These are phyloP conservation scores for Monosporascus ibericus DNA, from an alignment of 2,329 filamentous ascomycete species.

Conservation along the genomic window DNA sequence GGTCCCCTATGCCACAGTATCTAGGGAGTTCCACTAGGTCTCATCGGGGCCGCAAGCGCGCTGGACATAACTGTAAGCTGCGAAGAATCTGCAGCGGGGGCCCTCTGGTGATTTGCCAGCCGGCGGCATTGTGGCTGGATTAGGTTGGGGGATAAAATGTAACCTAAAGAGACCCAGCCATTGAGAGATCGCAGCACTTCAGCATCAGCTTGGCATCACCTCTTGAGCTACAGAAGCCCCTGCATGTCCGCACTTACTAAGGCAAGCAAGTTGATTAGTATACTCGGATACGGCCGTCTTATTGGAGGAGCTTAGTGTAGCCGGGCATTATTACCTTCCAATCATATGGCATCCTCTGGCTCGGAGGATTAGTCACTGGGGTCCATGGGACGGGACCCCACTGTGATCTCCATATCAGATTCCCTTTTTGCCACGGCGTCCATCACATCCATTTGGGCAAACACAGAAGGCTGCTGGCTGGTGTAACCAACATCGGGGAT, in stretches of 20 bases:
- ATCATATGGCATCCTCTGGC: not conserved
- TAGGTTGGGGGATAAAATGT: slow-evolving; percentile 9
- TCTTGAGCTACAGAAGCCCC: slow-evolving; percentile 12
- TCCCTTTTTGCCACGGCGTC: not conserved
- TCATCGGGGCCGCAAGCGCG: too few relatives aligned
- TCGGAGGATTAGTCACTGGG: not conserved
- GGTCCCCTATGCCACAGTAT: too few relatives aligned
- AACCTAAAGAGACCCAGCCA: slow-evolving; percentile 9
- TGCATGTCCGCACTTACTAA: slow-evolving; percentile 7
- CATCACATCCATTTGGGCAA: not conserved
- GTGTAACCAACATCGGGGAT: not conserved
- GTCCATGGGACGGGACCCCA: not conserved
- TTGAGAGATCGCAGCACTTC: slow-evolving; percentile 14
- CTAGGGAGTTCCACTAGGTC: too few relatives aligned
- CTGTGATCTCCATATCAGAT: not conserved
- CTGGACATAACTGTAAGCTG: not conserved
- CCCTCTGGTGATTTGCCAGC: not conserved
- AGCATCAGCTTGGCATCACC: slow-evolving; percentile 2
- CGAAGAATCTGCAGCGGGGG: not conserved
- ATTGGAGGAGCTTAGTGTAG: slow-evolving; percentile 13
- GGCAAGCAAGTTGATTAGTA: slow-evolving; percentile 3
- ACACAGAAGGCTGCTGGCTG: not conserved
- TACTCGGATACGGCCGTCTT: slow-evolving; percentile 12
- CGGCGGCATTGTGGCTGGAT: not conserved
- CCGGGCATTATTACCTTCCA: not conserved